Evolutionary conservation across 2,329 filamentous ascomycete genomes (phyloP).

Genomic region (Aspergillus neotritici): DNA sequence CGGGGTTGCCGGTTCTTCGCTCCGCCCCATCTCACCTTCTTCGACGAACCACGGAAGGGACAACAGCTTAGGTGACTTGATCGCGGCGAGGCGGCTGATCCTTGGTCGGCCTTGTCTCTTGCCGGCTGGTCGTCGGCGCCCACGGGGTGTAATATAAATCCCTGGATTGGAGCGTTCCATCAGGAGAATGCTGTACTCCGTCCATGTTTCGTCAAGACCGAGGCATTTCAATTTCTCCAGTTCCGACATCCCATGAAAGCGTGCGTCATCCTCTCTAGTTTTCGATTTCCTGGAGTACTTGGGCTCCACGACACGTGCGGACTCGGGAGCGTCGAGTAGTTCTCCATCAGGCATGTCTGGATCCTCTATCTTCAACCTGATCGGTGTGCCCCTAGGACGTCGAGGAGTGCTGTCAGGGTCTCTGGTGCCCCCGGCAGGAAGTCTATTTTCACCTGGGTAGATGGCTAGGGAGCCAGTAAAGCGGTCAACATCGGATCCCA

Average conservation of each 20-base stretch:
- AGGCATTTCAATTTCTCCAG: slow-evolving; percentile 35
- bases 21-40: slow-evolving; percentile 2
- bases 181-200: slow-evolving; percentile 34
- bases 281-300: slow-evolving; percentile 12
- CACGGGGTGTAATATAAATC: slow-evolving; percentile 37
- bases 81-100: slow-evolving; percentile 36
- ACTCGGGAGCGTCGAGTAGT: slow-evolving; percentile 5
- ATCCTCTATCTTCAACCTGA: slow-evolving; percentile 10
- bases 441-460: slow-evolving; percentile 6
- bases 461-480: neutral
- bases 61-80: slow-evolving; percentile 30
- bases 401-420: slow-evolving; percentile 3
- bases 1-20: slow-evolving; percentile 3
- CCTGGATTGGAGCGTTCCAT: slow-evolving; percentile 35
- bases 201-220: slow-evolving; percentile 39
- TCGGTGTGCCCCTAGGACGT: slow-evolving; percentile 14
- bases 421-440: slow-evolving; percentile 3
- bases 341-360: slow-evolving; percentile 9
- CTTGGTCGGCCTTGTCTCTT: slow-evolving; percentile 35
- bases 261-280: slow-evolving; percentile 10
- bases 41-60: slow-evolving; percentile 34
- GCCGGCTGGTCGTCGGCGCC: slow-evolving; percentile 34
- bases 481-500: neutral
- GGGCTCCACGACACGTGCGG: neutral
- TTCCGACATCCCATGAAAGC: slow-evolving; percentile 29